Evolutionary conservation across 2,329 filamentous ascomycete genomes (phyloP).

Genomic region (Trichoderma sp.): DNA sequence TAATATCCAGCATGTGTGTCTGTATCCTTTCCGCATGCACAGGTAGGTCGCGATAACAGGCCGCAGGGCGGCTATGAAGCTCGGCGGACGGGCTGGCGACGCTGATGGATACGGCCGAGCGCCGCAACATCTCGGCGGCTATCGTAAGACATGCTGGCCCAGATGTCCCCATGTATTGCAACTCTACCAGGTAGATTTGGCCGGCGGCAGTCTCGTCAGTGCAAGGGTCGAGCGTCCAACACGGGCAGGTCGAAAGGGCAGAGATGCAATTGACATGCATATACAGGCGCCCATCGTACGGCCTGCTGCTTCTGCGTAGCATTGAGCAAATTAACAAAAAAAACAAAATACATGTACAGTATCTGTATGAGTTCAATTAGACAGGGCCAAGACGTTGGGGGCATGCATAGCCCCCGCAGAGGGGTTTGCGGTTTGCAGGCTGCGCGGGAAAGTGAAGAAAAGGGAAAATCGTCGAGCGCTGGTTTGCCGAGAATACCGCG

Average conservation of each 20-base stretch:
- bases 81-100: conserved; percentile 10
- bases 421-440: conserved; percentile 7
- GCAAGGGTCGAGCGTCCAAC: background rate
- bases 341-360: background rate
- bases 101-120: conserved; percentile 24
- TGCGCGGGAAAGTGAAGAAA: background rate
- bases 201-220: background rate
- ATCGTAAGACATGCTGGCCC: conserved; percentile 8
- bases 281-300: conserved; percentile 1
- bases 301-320: conserved; percentile 3
- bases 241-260: conserved; percentile 3
- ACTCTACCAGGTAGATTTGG: background rate
- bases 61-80: conserved; percentile 7
- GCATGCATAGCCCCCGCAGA: conserved; percentile 23
- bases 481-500: conserved; percentile 29
- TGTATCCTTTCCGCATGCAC: background rate
- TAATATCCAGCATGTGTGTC: background rate
- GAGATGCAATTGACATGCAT: conserved; percentile 1
- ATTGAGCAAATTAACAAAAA: background rate
- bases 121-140: conserved; percentile 15
- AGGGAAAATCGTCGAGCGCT: background rate
- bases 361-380: background rate
- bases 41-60: conserved; percentile 5
- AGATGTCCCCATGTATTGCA: conserved; percentile 11
- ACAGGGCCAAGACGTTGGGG: background rate